phyloP scores from a whole-genome alignment of 441 rosid species.

The Manihot esculenta region DNA sequence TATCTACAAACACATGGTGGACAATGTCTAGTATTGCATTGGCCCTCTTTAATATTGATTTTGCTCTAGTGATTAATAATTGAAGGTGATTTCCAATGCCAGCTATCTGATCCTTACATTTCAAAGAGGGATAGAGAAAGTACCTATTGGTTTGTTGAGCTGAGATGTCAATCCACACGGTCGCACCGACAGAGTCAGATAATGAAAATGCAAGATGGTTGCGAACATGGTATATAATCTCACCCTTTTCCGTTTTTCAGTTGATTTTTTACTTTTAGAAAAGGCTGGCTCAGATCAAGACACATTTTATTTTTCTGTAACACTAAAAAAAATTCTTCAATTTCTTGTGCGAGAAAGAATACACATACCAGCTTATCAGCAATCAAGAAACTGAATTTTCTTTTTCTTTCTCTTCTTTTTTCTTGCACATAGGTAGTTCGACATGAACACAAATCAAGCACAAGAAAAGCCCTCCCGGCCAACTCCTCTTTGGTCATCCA shows the following conservation, averaged over 20 bases:
- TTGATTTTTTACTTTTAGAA: too few species aligned
- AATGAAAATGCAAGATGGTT: not conserved
- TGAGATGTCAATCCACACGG: not conserved
- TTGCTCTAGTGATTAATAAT: too few species aligned
- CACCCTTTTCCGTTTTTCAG: too few species aligned
- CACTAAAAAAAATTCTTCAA: constrained; percentile 1
- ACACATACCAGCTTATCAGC: not conserved
- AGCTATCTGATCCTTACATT: not conserved
- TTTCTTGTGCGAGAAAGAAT: not conserved
- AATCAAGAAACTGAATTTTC: not conserved
- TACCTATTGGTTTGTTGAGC: not conserved
- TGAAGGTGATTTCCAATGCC: too few species aligned
- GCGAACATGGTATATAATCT: too few species aligned
- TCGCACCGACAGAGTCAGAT: not conserved
- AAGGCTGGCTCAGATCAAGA: too few species aligned
- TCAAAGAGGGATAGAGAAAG: not conserved
- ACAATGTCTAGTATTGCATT: too few species aligned
- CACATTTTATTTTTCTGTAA: constrained; percentile 3
- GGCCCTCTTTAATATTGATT: too few species aligned
- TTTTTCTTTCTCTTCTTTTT: not conserved
- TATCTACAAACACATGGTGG: too few species aligned
- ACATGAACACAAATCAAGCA: constrained; percentile 19
- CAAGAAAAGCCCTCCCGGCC: constrained; percentile 1
- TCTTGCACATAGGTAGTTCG: constrained; percentile 17
- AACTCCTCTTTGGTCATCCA: constrained; percentile 1